These are phyloP conservation scores for Penicillium macrosclerotiorum DNA, from an alignment of 495 filamentous ascomycete species.

Conservation along the genomic window DNA sequence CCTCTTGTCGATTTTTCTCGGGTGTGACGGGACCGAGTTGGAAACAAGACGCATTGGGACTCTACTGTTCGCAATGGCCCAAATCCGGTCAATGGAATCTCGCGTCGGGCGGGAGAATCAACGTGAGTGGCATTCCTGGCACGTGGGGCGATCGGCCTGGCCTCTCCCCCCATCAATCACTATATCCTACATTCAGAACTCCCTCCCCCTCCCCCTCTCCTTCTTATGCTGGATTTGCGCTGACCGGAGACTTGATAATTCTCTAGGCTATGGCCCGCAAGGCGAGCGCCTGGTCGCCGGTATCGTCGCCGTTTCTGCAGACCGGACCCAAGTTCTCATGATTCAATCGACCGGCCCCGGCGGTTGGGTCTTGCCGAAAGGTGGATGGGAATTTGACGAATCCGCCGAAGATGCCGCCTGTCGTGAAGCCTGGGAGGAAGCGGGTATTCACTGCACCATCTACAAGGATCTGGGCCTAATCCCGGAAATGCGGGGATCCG, in stretches of 20 bases:
- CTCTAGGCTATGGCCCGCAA: slow-evolving; percentile 78
- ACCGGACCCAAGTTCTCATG: slow-evolving; percentile 80
- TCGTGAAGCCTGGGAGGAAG: slow-evolving; percentile 97
- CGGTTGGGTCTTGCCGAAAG: slow-evolving; percentile 96
- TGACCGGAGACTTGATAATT: neutral
- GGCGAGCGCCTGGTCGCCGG: slow-evolving; percentile 96
- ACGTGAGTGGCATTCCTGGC: slow-evolving; percentile 53
- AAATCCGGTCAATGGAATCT: slow-evolving; percentile 71
- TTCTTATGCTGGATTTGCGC: no score
- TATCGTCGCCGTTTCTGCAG: slow-evolving; percentile 76
- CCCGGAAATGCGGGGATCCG: slow-evolving; percentile 68
- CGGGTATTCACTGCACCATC: slow-evolving; percentile 81
- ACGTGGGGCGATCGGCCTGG: slow-evolving; percentile 15
- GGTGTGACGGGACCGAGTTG: neutral
- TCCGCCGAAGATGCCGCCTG: slow-evolving; percentile 63
- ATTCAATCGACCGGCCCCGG: slow-evolving; percentile 86
- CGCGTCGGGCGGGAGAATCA: slow-evolving; percentile 74
- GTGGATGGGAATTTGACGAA: slow-evolving; percentile 96
- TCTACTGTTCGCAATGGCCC: slow-evolving; percentile 51
- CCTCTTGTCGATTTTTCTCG: slow-evolving; percentile 1
- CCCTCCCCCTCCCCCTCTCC: no score
- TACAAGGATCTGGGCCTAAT: slow-evolving; percentile 82
- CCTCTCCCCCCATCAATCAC: neutral
- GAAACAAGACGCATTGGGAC: slow-evolving; percentile 4
- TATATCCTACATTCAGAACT: no score